phyloP scores from a whole-genome alignment of 768 basidiomycete species.

The Leccinum barrowsii region DNA sequence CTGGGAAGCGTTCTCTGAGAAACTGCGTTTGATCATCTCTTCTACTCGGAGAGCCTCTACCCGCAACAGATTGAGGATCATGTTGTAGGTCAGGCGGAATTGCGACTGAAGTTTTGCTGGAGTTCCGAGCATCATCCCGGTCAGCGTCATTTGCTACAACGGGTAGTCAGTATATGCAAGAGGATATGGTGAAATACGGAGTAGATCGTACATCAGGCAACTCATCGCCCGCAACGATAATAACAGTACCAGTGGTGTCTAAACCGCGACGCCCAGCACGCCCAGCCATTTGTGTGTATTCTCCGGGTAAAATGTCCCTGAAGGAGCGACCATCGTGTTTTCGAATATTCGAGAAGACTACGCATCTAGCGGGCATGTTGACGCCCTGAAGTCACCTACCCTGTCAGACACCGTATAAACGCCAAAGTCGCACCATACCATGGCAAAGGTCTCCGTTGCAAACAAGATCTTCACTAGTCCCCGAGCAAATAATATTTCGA shows the following conservation, averaged over 20 bases:
- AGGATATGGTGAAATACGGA: not conserved
- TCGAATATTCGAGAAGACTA: constrained; percentile 91
- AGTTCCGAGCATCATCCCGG: constrained; percentile 90
- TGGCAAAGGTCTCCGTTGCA: constrained; percentile 98
- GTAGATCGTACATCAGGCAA: constrained; percentile 70
- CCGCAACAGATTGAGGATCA: constrained; percentile 95
- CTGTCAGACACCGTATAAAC: constrained; percentile 9
- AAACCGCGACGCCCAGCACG: constrained; percentile 95
- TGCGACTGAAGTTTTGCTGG: constrained; percentile 93
- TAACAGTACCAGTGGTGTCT: constrained; percentile 92
- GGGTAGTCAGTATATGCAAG: not conserved
- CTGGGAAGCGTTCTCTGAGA: constrained; percentile 97
- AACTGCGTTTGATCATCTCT: constrained; percentile 99
- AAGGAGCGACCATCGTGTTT: constrained; percentile 95
- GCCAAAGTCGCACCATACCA: constrained; percentile 52
- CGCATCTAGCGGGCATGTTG: constrained; percentile 98
- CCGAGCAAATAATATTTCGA: constrained; percentile 93
- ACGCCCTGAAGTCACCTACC: constrained; percentile 64
- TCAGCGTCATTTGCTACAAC: constrained; percentile 64
- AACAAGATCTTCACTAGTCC: constrained; percentile 96
- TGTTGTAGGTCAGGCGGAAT: constrained; percentile 97
- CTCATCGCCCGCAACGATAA: constrained; percentile 80
- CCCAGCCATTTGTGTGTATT: constrained; percentile 99
- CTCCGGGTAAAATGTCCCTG: constrained; percentile 85
- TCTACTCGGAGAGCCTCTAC: constrained; percentile 96